Base-by-base conservation (phyloP, 2,329 filamentous ascomycete genomes). In the Samsoniella hepiali region DNA sequence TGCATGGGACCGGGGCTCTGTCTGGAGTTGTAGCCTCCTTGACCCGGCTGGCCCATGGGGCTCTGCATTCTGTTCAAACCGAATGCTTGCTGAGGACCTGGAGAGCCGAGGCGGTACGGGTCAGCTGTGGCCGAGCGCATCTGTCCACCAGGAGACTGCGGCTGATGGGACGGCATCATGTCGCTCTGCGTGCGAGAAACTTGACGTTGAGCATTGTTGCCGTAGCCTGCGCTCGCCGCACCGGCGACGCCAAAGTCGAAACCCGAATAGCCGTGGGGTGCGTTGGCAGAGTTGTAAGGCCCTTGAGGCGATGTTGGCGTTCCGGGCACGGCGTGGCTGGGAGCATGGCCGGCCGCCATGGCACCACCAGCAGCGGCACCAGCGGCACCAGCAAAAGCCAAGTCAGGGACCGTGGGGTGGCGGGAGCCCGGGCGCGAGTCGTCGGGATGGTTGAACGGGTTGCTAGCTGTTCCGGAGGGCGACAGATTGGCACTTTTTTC, bases 101-200 rank as follows among this genome's bases (percentile, higher is more conserved):
- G 65, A 5, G 68, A 68, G 49, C 49, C 66, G 45, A 66, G 58
- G 7, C 66, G 56, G 50, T 62, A 66, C 13, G 58, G 40, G 22
- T 62, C 64, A 9, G 62, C 40, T n/a, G 64, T 56, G n/a, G 62
- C 34, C 36, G 64, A 58, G 51, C 57, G 59, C 22, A 44, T 38
- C 15, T 49, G 58, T 9, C 27, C 47, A 10, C 29, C 31, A 11
- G 62, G 38, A 51, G 63, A 66, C 11, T 49, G 60, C 40, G 55
- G 15, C 17, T 27, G 31, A 5, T 45, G 49, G 15, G 45, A 15
- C 2, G 51, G 50, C 40, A 61, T 56, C 38, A 58, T 45, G 40
- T 64, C 40, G 55, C 62, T 59, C 22, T 59, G 62, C 34, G 55
- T 56, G 1, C 65, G 65, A 61, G 64, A 65, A 29, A 61, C 63